Percentiles rank a stretch among this genome's conserved stretches.
These are phyloP conservation scores for Rubia tinctorum DNA, from an alignment of 305 asterid genomes.

Conservation along the genomic window DNA sequence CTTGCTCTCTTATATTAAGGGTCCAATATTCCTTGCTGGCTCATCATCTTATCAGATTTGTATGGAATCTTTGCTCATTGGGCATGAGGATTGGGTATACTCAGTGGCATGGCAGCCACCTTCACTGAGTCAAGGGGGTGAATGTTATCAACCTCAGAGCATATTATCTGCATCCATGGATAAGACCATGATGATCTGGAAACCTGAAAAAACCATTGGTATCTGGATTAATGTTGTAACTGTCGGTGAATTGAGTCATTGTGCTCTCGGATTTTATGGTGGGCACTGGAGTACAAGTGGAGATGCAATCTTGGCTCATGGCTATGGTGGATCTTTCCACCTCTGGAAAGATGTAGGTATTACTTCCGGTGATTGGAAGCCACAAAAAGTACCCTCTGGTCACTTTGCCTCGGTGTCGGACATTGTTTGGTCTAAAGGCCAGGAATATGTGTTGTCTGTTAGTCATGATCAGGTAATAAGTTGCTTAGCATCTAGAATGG, in stretches of 20 bases:
- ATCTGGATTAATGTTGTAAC: constrained; percentile 96
- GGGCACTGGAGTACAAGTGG: constrained; percentile 90
- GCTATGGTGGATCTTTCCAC: constrained; percentile 98
- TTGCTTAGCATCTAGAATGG: constrained; percentile 9
- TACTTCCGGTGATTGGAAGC: constrained; percentile 82
- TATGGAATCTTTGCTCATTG: constrained; percentile 89
- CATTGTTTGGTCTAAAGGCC: constrained; percentile 77
- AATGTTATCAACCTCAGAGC: constrained; percentile 76
- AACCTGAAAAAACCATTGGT: constrained; percentile 91
- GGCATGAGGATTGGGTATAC: constrained; percentile 99
- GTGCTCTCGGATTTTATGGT: constrained; percentile 94
- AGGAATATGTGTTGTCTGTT: constrained; percentile 77
- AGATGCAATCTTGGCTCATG: constrained; percentile 79
- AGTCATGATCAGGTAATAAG: constrained; percentile 92
- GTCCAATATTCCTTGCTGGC: constrained; percentile 73
- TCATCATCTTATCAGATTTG: constrained; percentile 68
- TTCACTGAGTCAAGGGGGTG: constrained; percentile 39
- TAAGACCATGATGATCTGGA: constrained; percentile 99
- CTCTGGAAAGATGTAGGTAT: constrained; percentile 78
- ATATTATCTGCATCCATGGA: constrained; percentile 96
- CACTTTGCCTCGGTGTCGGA: constrained; percentile 90
- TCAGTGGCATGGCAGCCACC: constrained; percentile 98
- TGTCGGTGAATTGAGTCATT: constrained; percentile 93
- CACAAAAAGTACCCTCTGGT: constrained; percentile 96
- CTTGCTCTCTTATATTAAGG: constrained; percentile 81